A percentile compares a stretch with the other conserved stretches of the same genome.
These are phyloP conservation scores for Trichosanthes truncata DNA, from an alignment of 306 rosid genomes.

Conservation along the genomic window DNA sequence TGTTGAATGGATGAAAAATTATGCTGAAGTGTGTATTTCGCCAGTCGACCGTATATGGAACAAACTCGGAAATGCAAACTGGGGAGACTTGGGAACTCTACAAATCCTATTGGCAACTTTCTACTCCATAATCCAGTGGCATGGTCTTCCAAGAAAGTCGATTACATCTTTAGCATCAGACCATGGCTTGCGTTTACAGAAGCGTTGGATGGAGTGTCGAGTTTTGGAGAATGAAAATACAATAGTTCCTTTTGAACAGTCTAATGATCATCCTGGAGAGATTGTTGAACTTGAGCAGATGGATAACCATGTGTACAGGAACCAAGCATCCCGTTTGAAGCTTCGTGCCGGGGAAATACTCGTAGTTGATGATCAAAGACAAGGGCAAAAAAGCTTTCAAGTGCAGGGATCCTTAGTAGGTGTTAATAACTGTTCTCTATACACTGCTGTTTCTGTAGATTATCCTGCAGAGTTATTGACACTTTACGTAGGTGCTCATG, in stretches of 20 bases:
- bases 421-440: slow-evolving; percentile 52
- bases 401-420: slow-evolving; percentile 58
- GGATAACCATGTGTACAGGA: slow-evolving; percentile 23
- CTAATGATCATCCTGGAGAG: slow-evolving; percentile 45
- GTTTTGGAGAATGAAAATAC: slow-evolving; percentile 44
- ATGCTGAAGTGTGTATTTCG: slow-evolving; percentile 57
- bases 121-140: slow-evolving; percentile 74
- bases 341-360: slow-evolving; percentile 57
- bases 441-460: slow-evolving; percentile 58
- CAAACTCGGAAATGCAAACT: slow-evolving; percentile 71
- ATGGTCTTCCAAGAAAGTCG: slow-evolving; percentile 79
- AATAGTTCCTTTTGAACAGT: slow-evolving; percentile 46
- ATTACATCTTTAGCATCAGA: slow-evolving; percentile 69
- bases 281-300: slow-evolving; percentile 64
- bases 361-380: slow-evolving; percentile 64
- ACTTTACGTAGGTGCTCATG: slow-evolving; percentile 73
- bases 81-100: slow-evolving; percentile 87
- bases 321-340: slow-evolving; percentile 37
- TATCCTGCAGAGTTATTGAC: slow-evolving; percentile 43
- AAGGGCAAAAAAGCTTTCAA: slow-evolving; percentile 71
- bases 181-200: slow-evolving; percentile 82
- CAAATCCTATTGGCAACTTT: slow-evolving; percentile 76
- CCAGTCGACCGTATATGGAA: slow-evolving; percentile 77
- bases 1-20: slow-evolving; percentile 65
- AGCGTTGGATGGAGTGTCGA: slow-evolving; percentile 68